Evolutionary conservation across 306 rosid species (phyloP).

Genomic region (Vicia villosa): DNA sequence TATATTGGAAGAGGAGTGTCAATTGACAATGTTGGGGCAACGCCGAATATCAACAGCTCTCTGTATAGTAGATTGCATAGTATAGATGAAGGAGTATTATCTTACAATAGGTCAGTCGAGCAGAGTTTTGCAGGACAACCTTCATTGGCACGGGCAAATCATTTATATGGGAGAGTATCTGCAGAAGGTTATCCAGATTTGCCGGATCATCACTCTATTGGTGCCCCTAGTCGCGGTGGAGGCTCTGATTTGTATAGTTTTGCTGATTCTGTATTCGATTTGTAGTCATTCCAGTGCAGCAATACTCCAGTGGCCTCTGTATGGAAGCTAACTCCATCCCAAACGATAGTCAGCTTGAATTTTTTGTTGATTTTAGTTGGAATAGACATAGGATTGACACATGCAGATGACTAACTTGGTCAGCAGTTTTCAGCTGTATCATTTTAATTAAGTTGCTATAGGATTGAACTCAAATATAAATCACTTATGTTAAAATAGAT

Average conservation of each 20-base stretch:
- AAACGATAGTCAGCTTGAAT: background rate
- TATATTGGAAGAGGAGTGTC: slow-evolving; percentile 38
- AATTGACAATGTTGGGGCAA: slow-evolving; percentile 40
- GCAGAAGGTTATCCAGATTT: slow-evolving; percentile 38
- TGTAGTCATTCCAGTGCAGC: slow-evolving; percentile 33
- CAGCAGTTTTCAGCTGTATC: slow-evolving; percentile 9
- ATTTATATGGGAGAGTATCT: slow-evolving; percentile 42
- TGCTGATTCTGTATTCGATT: slow-evolving; percentile 56
- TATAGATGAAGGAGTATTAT: slow-evolving; percentile 42
- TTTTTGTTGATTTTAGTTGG: slow-evolving; percentile 10
- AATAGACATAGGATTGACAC: slow-evolving; percentile 12
- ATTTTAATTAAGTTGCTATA: background rate
- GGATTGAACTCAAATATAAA: background rate
- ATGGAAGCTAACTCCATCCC: slow-evolving; percentile 9
- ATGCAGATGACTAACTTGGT: background rate
- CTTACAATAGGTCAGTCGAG: slow-evolving; percentile 43
- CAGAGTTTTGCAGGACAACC: slow-evolving; percentile 43
- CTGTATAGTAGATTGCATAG: slow-evolving; percentile 50
- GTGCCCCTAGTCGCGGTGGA: slow-evolving; percentile 33
- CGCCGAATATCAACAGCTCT: slow-evolving; percentile 32
- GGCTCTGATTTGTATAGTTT: slow-evolving; percentile 61
- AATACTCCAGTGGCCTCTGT: background rate
- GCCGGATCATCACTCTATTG: slow-evolving; percentile 37
- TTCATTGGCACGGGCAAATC: slow-evolving; percentile 34
- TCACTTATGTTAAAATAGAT: background rate